A percentile compares a stretch with the other conserved stretches of the same genome.
Conservation (phyloP, 768 basidiomycete species). For the Psilocybe subaeruginosa region DNA sequence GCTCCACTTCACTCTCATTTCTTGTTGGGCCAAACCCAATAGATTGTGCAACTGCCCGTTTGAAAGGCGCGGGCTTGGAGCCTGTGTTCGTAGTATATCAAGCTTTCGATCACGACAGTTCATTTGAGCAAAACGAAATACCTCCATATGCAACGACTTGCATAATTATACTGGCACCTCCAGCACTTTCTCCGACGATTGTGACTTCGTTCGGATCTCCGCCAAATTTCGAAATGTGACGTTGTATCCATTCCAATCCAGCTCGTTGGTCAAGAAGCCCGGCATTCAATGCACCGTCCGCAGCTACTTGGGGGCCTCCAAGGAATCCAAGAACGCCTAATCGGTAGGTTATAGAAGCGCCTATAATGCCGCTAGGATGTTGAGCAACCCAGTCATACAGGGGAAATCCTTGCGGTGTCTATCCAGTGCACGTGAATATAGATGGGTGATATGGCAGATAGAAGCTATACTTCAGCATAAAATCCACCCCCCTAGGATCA, state of each 20-base stretch:
- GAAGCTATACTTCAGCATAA: conserved; percentile 28
- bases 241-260: conserved; percentile 55
- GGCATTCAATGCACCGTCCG: conserved; percentile 40
- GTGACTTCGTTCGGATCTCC: conserved; percentile 46
- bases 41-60: conserved; percentile 43
- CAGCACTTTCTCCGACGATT: conserved; percentile 53
- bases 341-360: conserved; percentile 40
- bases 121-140: not conserved
- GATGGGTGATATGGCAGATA: not conserved
- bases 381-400: conserved; percentile 51
- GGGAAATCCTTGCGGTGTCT: conserved; percentile 51
- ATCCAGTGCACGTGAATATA: conserved; percentile 21
- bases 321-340: conserved; percentile 47
- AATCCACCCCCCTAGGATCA: conserved; percentile 42
- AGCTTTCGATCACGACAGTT: too few relatives aligned
- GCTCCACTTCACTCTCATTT: conserved; percentile 29
- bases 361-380: conserved; percentile 36
- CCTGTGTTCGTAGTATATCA: conserved; percentile 19
- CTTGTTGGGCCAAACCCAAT: conserved; percentile 44
- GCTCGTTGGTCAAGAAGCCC: conserved; percentile 46
- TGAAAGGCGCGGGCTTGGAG: conserved; percentile 39
- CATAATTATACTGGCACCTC: conserved; percentile 47
- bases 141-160: conserved; percentile 48
- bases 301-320: conserved; percentile 33
- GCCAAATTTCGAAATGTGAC: conserved; percentile 60